Evolutionary conservation across 2,329 filamentous ascomycete genomes (phyloP).

Genomic region (Malbranchea cinnamomea): DNA sequence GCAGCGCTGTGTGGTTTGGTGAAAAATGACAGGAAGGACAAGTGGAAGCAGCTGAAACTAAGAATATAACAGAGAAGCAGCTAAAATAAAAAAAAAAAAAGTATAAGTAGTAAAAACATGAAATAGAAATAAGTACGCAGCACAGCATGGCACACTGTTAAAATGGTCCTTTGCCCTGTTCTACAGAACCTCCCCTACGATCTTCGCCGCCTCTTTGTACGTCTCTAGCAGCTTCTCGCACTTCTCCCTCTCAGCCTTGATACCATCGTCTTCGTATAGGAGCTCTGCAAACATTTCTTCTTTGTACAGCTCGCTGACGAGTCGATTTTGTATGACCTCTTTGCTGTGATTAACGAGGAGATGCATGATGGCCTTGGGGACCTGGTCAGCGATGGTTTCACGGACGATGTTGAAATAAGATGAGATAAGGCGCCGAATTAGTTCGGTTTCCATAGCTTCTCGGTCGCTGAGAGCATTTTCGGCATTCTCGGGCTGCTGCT

Average conservation of each 20-base stretch:
- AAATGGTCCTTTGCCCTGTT: slow-evolving; percentile 1
- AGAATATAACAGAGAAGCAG: slow-evolving; percentile 9
- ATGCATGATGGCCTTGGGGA: slow-evolving; percentile 98
- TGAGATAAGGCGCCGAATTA: slow-evolving; percentile 89
- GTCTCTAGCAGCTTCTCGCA: slow-evolving; percentile 91
- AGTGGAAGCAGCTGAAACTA: too few relatives aligned
- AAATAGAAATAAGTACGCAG: neutral
- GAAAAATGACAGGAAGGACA: too few relatives aligned
- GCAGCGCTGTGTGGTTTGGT: neutral
- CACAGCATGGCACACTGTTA: neutral
- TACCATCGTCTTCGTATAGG: slow-evolving; percentile 90
- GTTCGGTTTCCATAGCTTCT: slow-evolving; percentile 91
- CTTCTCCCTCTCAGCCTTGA: slow-evolving; percentile 96
- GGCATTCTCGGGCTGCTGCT: slow-evolving; percentile 32
- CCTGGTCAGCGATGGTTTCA: slow-evolving; percentile 95
- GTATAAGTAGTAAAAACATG: neutral
- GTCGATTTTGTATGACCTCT: slow-evolving; percentile 90
- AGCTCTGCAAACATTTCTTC: slow-evolving; percentile 82
- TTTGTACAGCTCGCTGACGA: slow-evolving; percentile 91
- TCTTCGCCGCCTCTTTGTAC: slow-evolving; percentile 95
- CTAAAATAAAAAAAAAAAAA: neutral
- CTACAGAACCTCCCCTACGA: slow-evolving; percentile 88
- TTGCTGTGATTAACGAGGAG: slow-evolving; percentile 96
- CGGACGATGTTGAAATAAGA: slow-evolving; percentile 99
- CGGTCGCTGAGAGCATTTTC: slow-evolving; percentile 88